Evolutionary conservation across 1,139 yeast species (phyloP).

Genomic region (Candida albicans): DNA sequence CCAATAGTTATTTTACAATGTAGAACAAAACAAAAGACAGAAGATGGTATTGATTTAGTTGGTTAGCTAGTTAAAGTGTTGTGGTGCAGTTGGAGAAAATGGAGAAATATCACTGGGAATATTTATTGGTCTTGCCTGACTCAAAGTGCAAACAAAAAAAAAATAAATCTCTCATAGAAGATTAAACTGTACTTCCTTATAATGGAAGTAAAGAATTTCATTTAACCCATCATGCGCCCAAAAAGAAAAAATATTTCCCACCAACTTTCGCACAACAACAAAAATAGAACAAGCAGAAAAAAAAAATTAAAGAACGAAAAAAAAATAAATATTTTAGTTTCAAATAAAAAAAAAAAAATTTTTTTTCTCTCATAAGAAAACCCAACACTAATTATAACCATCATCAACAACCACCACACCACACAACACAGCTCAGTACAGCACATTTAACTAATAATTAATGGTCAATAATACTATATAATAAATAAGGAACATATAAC

Average conservation of each 20-base stretch:
- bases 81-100: too few relatives aligned
- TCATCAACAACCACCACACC: too few relatives aligned
- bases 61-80: too few relatives aligned
- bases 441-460: background rate
- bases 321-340: background rate
- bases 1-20: too few relatives aligned
- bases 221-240: conserved; percentile 1
- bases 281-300: background rate
- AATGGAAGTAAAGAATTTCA: background rate
- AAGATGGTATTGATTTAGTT: too few relatives aligned
- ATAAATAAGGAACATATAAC: background rate
- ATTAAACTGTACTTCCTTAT: background rate
- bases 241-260: background rate
- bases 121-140: too few relatives aligned
- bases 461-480: background rate
- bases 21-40: too few relatives aligned
- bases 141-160: too few relatives aligned
- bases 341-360: background rate
- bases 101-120: too few relatives aligned
- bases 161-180: background rate
- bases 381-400: too few relatives aligned
- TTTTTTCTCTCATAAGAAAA: background rate
- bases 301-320: background rate
- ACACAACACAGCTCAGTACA: background rate
- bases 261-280: background rate